Evolutionary conservation across 306 rosid species (phyloP).

Genomic region (Carpinus fangiana): DNA sequence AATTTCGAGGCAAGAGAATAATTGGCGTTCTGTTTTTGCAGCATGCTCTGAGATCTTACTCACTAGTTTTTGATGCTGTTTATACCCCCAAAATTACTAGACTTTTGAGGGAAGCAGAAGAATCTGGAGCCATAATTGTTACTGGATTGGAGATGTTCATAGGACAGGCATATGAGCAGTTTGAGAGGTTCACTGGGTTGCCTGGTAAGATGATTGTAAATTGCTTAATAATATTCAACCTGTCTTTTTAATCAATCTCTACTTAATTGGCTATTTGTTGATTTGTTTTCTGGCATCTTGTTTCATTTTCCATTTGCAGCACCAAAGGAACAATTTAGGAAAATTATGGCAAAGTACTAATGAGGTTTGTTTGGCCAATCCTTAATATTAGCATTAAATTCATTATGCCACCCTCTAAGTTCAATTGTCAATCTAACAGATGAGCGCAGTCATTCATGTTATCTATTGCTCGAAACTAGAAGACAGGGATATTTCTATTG

Average conservation of each 20-base stretch:
- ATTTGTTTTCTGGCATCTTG: constrained; percentile 20
- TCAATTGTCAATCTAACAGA: neutral
- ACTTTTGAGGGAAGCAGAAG: constrained; percentile 89
- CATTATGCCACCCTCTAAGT: neutral
- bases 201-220: constrained; percentile 60
- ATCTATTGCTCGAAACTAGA: neutral
- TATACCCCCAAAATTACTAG: constrained; percentile 84
- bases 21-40: constrained; percentile 48
- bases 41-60: constrained; percentile 65
- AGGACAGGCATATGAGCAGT: constrained; percentile 86
- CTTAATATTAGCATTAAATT: neutral
- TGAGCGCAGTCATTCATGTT: neutral
- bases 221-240: neutral
- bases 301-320: constrained; percentile 55
- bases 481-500: neutral
- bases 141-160: constrained; percentile 83
- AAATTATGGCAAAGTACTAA: constrained; percentile 49
- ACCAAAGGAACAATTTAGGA: constrained; percentile 69
- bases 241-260: constrained; percentile 13
- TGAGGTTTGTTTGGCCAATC: constrained; percentile 40
- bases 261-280: constrained; percentile 20
- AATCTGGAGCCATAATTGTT: constrained; percentile 72
- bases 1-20: constrained; percentile 30
- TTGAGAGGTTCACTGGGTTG: constrained; percentile 75
- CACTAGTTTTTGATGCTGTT: constrained; percentile 88